Evolutionary conservation across 2,329 filamentous ascomycete genomes (phyloP), one percentile per base, ranked within the genome.

Genomic region (Alternaria brassicicola): DNA sequence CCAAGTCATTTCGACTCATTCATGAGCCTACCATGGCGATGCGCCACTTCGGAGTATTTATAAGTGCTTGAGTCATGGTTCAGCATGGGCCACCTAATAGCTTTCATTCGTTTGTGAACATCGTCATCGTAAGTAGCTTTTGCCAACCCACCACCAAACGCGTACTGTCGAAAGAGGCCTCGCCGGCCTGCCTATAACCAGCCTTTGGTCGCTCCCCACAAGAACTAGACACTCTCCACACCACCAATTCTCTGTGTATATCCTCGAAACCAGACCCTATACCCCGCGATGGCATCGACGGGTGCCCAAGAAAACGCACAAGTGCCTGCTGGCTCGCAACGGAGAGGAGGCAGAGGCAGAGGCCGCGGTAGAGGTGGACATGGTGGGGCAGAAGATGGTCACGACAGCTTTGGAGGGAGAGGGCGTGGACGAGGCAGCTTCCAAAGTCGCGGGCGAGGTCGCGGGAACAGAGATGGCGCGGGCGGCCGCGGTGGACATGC

Each of bases 361-460:
- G 74, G 72, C 21, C 67, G 72, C 51, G 69, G 72, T 31, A 59
- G 72, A 33, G 74, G 76, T 41, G 51, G 55, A 47, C 50, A 66
- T 36, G 45, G 41, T 21, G 65, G 68, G 8, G 19, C 43, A 23
- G 71, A 69, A 31, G 67, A 69, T 5, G 60, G 60, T 7, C 59
- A 62, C 8, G 69, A 73, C 28, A 48, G 64, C 17, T 49, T 55
- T 31, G 62, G 65, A 19, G 49, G 60, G 23, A 66, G 73, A 56
- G 73, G 71, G n/a, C 71, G 76, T 56, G 74, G 73, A 57, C 70
- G 76, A 68, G 76, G 76, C 43, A 68, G 75, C 59, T 62, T 58
- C 26, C 67, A 74, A 56, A 60, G 65, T 26, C 68, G 74, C 60
- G 77, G 77, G 33, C 70, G 66, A 39, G 61, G 69, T 31, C 66